These are phyloP conservation scores for Aspergillus pseudoterreus DNA, from an alignment of 2,329 filamentous ascomycete genomes.

Conservation along the genomic window DNA sequence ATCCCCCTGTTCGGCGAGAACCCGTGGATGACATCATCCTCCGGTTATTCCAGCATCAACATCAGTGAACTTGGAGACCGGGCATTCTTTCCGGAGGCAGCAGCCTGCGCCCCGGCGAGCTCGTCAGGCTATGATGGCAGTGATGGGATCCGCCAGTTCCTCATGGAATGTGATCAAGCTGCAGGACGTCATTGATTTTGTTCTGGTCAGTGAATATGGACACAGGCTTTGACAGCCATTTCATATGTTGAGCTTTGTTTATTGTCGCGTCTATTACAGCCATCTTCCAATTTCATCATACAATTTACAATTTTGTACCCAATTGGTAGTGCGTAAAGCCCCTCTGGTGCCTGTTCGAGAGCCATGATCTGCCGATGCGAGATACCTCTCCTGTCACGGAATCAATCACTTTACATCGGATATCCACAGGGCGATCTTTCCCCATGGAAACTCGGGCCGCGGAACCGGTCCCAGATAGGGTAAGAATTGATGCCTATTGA, in stretches of 20 bases:
- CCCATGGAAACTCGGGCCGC: slow-evolving; percentile 9
- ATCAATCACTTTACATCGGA: not conserved
- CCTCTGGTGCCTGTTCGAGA: no score
- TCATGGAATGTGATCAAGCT: slow-evolving; percentile 59
- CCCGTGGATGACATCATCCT: slow-evolving; percentile 52
- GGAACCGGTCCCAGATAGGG: slow-evolving; percentile 1
- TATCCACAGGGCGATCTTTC: not conserved
- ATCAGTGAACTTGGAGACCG: slow-evolving; percentile 49
- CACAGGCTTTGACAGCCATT: slow-evolving; percentile 16
- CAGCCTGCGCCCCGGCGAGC: slow-evolving; percentile 25
- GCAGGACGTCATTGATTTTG: slow-evolving; percentile 16
- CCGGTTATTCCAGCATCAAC: slow-evolving; percentile 57
- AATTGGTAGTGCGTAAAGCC: no score
- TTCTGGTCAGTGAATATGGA: slow-evolving; percentile 2
- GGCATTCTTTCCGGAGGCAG: slow-evolving; percentile 36
- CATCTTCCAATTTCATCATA: no score
- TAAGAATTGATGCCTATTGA: not conserved
- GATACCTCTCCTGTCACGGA: not conserved
- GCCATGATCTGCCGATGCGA: no score
- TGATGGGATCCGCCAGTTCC: slow-evolving; percentile 64
- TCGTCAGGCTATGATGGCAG: slow-evolving; percentile 58
- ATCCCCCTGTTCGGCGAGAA: slow-evolving; percentile 46
- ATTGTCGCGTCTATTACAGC: slow-evolving; percentile 1
- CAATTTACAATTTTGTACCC: no score
- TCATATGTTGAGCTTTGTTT: slow-evolving; percentile 1